phyloP scores from a whole-genome alignment of 2,329 filamentous ascomycete genomes.

The Aspergillus calidoustus region DNA sequence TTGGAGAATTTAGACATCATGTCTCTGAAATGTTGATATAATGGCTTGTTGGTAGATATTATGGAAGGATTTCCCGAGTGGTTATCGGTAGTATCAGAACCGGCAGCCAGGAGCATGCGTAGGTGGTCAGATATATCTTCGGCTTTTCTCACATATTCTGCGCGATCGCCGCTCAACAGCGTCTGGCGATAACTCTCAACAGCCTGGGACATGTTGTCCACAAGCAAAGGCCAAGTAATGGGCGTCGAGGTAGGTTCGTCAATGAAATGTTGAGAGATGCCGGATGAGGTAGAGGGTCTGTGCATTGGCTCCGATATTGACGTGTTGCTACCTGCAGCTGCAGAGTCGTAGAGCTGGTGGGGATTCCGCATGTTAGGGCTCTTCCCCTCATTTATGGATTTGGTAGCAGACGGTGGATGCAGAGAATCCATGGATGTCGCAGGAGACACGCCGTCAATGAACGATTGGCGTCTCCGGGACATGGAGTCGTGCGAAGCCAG shows the following conservation, averaged over 20 bases:
- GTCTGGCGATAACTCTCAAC: conserved; percentile 89
- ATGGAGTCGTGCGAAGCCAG: conserved; percentile 70
- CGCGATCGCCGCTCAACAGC: conserved; percentile 79
- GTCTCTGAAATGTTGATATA: conserved; percentile 96
- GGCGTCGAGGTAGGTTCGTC: conserved; percentile 82
- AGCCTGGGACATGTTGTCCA: conserved; percentile 89
- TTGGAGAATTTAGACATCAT: conserved; percentile 99
- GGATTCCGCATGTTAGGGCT: conserved; percentile 22
- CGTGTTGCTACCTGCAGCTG: conserved; percentile 57
- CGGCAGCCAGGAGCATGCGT: conserved; percentile 88
- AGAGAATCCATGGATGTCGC: conserved; percentile 92
- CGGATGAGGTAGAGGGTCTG: conserved; percentile 49
- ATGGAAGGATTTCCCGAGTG: conserved; percentile 99
- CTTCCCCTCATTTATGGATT: conserved; percentile 61
- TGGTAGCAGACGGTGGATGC: conserved; percentile 67
- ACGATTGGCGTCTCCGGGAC: conserved; percentile 69
- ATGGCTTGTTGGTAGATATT: conserved; percentile 94
- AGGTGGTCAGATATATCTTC: conserved; percentile 98
- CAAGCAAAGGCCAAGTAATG: conserved; percentile 85
- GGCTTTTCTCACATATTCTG: conserved; percentile 91
- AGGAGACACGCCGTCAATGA: conserved; percentile 75
- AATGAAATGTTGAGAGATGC: conserved; percentile 81
- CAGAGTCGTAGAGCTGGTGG: conserved; percentile 39
- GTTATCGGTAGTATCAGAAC: conserved; percentile 96
- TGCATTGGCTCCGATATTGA: conserved; percentile 59